These are phyloP conservation scores for Kodamaea sagamina DNA, from an alignment of 805 yeast genomes.

Conservation along the genomic window DNA sequence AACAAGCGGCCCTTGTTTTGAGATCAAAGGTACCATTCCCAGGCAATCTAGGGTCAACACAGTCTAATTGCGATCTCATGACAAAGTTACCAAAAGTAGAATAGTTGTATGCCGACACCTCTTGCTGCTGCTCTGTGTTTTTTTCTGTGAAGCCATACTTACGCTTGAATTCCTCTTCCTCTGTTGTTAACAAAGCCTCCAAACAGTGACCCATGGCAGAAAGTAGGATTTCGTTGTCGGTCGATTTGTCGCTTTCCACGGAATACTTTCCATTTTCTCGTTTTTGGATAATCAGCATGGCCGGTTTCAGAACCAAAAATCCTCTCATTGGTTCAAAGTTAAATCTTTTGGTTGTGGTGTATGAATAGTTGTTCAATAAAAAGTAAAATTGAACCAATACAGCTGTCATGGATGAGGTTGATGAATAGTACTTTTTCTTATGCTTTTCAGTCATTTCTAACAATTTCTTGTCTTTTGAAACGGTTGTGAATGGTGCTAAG, in stretches of 20 bases:
- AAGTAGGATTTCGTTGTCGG: constrained; percentile 66
- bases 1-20: constrained; percentile 88
- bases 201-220: constrained; percentile 76
- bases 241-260: constrained; percentile 68
- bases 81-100: constrained; percentile 67
- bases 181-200: constrained; percentile 72
- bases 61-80: constrained; percentile 90
- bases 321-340: constrained; percentile 20
- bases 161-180: constrained; percentile 51
- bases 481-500: constrained; percentile 59
- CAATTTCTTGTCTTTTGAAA: constrained; percentile 62
- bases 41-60: constrained; percentile 72
- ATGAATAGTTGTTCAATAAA: constrained; percentile 51
- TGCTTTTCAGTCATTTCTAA: constrained; percentile 45
- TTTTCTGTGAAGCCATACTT: constrained; percentile 19
- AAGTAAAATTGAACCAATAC: constrained; percentile 73
- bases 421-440: constrained; percentile 57
- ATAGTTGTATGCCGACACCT: constrained; percentile 61
- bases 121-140: background rate
- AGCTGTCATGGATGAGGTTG: constrained; percentile 88
- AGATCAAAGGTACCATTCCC: constrained; percentile 91
- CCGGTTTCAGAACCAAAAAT: constrained; percentile 34
- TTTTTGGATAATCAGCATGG: constrained; percentile 54
- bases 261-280: constrained; percentile 44
- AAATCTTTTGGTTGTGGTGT: constrained; percentile 25